Percentiles rank a stretch among this genome's conserved stretches.
phyloP scores from a whole-genome alignment of 2,329 filamentous ascomycete genomes.

The Aspergillus tanneri region DNA sequence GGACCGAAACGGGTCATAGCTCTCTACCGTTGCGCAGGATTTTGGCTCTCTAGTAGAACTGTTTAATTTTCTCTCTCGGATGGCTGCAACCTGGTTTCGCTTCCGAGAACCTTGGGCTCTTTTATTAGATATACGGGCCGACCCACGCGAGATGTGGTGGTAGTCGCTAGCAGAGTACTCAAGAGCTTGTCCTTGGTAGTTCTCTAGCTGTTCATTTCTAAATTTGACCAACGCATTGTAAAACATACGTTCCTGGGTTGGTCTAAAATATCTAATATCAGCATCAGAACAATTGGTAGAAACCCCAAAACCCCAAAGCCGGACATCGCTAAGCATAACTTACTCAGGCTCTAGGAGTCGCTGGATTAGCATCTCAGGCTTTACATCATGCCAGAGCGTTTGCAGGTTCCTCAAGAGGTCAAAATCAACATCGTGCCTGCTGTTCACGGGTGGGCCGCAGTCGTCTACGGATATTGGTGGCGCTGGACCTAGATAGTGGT shows the following conservation, averaged over 20 bases:
- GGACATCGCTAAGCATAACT: conserved; percentile 33
- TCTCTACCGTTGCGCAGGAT: conserved; percentile 52
- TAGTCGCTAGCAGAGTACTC: conserved; percentile 89
- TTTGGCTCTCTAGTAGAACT: conserved; percentile 51
- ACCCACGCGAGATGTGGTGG: conserved; percentile 64
- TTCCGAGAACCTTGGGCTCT: conserved; percentile 19
- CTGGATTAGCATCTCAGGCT: conserved; percentile 67
- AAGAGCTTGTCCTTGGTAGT: conserved; percentile 73
- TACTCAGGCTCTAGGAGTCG: conserved; percentile 67
- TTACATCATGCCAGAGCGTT: conserved; percentile 86
- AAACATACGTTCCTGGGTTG: conserved; percentile 90
- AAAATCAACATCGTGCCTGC: conserved; percentile 68
- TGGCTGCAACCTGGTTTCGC: conserved; percentile 29
- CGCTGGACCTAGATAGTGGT: conserved; percentile 54
- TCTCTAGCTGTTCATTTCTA: conserved; percentile 78
- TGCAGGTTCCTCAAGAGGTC: conserved; percentile 83
- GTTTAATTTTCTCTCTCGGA: conserved; percentile 54
- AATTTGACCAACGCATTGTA: conserved; percentile 83
- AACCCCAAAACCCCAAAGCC: no score
- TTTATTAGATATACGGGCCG: conserved; percentile 33
- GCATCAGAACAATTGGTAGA: no score
- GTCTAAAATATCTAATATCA: conserved; percentile 45
- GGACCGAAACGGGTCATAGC: conserved; percentile 81
- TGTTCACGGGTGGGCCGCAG: conserved; percentile 60
- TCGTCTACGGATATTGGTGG: conserved; percentile 60